Percentiles rank a stretch among this genome's conserved stretches.
Conservation (phyloP, 768 basidiomycete genomes). For the Clavulina sp. region DNA sequence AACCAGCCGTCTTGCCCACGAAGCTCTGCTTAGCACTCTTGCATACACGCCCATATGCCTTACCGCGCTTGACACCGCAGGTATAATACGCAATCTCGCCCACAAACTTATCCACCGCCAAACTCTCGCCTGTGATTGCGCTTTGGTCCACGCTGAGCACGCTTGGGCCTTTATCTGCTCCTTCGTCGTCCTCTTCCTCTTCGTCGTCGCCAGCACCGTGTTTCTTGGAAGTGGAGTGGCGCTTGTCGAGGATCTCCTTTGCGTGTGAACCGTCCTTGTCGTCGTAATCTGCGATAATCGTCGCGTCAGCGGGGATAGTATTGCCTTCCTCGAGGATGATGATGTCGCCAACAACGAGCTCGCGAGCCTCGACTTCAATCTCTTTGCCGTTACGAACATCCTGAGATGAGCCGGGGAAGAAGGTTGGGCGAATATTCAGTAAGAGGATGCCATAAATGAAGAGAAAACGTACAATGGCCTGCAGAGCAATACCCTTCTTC, state of each 20-base stretch:
- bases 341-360: conserved; percentile 30
- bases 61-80: conserved; percentile 21
- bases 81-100: conserved; percentile 27
- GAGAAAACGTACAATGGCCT: conserved; percentile 16
- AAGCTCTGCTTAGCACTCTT: conserved; percentile 25
- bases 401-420: background rate
- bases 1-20: conserved; percentile 28
- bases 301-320: conserved; percentile 30
- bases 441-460: background rate
- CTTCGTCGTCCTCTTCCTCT: conserved; percentile 19
- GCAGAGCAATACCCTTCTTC: conserved; percentile 31
- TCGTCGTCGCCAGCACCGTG: conserved; percentile 8
- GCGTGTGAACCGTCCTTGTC: conserved; percentile 22
- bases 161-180: conserved; percentile 24
- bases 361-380: conserved; percentile 26
- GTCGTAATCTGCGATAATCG: conserved; percentile 25
- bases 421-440: background rate
- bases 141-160: conserved; percentile 28
- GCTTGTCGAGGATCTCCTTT: conserved; percentile 17
- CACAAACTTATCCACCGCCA: conserved; percentile 30
- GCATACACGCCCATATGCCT: conserved; percentile 23
- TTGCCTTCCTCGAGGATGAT: conserved; percentile 27
- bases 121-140: conserved; percentile 30
- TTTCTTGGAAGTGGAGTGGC: conserved; percentile 1
- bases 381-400: conserved; percentile 27